A percentile compares a stretch with the other conserved stretches of the same genome.
These are phyloP conservation scores for Scleroderma citrinum DNA, from an alignment of 768 basidiomycete species.

Conservation along the genomic window DNA sequence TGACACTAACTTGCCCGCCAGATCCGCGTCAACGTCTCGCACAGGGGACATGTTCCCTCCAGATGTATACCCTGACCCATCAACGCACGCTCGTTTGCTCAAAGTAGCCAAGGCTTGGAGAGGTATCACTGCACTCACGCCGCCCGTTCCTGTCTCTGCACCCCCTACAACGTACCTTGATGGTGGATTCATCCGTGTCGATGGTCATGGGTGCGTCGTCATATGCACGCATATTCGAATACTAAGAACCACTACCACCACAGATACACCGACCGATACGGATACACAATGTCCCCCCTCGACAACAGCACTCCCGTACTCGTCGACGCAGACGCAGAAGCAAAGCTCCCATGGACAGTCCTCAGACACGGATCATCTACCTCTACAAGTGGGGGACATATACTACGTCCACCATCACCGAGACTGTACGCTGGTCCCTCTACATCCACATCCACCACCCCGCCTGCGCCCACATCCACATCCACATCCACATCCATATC, in stretches of 20 bases:
- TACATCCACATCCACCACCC: slow-evolving; percentile 16
- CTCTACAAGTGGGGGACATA: too few species aligned
- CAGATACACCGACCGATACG: slow-evolving; percentile 24
- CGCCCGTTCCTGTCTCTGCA: slow-evolving; percentile 14
- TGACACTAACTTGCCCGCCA: too few species aligned
- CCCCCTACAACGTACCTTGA: slow-evolving; percentile 22
- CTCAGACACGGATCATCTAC: slow-evolving; percentile 1
- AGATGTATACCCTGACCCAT: slow-evolving; percentile 23
- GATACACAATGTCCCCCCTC: slow-evolving; percentile 24
- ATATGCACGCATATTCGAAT: background rate
- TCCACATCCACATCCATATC: slow-evolving; percentile 3
- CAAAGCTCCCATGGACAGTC: slow-evolving; percentile 18
- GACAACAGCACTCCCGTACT: slow-evolving; percentile 31
- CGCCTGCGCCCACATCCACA: slow-evolving; percentile 19
- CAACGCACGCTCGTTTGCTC: slow-evolving; percentile 46
- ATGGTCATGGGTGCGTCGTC: slow-evolving; percentile 24
- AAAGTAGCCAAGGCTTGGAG: slow-evolving; percentile 61
- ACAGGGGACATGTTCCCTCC: slow-evolving; percentile 37
- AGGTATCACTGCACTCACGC: slow-evolving; percentile 54
- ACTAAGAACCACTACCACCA: slow-evolving; percentile 8
- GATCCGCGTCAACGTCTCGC: slow-evolving; percentile 16
- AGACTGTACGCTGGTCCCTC: slow-evolving; percentile 19
- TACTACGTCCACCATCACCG: slow-evolving; percentile 24
- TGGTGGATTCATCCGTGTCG: slow-evolving; percentile 15
- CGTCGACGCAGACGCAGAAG: slow-evolving; percentile 24